Percentiles rank a stretch among this genome's conserved stretches.
These are phyloP conservation scores for Kodamaea hsintzibuensis DNA, from an alignment of 805 yeast species.

Conservation along the genomic window DNA sequence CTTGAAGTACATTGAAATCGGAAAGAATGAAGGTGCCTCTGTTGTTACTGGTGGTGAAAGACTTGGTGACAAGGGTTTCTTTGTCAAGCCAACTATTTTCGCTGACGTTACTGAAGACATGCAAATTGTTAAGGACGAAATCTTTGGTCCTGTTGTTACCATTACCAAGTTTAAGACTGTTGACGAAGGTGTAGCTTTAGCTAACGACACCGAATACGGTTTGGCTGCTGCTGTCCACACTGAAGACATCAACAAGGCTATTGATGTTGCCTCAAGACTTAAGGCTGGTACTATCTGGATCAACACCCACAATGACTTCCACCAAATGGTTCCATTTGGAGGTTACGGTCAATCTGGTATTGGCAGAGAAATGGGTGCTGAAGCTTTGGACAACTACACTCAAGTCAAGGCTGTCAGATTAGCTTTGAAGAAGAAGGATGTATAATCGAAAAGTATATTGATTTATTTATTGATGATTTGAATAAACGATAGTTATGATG, in stretches of 20 bases:
- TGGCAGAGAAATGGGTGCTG: conserved; percentile 92
- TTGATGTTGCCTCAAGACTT: conserved; percentile 70
- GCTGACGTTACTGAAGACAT: conserved; percentile 74
- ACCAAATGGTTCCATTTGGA: conserved; percentile 87
- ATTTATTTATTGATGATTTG: background rate
- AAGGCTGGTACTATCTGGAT: conserved; percentile 92
- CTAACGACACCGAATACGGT: conserved; percentile 84
- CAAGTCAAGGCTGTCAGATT: conserved; percentile 84
- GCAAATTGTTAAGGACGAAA: conserved; percentile 83
- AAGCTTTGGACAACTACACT: conserved; percentile 82
- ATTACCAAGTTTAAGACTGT: conserved; percentile 77
- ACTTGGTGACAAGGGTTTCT: conserved; percentile 68
- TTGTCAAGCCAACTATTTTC: conserved; percentile 79
- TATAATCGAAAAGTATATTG: background rate
- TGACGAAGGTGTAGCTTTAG: conserved; percentile 76
- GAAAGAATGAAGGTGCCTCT: conserved; percentile 82
- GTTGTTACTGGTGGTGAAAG: conserved; percentile 82
- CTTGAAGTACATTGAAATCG: conserved; percentile 71
- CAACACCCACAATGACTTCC: conserved; percentile 87
- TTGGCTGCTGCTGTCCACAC: conserved; percentile 92
- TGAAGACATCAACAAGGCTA: conserved; percentile 67
- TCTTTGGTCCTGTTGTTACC: conserved; percentile 92
- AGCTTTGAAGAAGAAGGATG: conserved; percentile 11
- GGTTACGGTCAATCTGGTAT: conserved; percentile 89
- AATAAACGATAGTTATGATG: background rate